These are phyloP conservation scores for Rhodotorula sp. DNA, from an alignment of 1,284 basidiomycete genomes.

Conservation along the genomic window DNA sequence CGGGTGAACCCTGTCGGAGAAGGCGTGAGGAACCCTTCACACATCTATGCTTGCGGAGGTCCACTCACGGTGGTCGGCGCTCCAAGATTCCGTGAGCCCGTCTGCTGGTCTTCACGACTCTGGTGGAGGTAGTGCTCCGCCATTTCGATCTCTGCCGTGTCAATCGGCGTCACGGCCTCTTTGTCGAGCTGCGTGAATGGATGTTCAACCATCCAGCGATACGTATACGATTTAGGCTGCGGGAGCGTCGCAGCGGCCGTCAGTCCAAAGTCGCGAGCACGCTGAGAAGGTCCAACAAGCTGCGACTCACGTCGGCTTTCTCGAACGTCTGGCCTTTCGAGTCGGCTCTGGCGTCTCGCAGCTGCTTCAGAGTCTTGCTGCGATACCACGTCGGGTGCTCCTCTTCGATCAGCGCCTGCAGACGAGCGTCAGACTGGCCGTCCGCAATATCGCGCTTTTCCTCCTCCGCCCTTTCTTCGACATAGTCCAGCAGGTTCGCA, in stretches of 20 bases:
- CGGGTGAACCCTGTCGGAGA: too few species aligned
- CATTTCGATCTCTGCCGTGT: conserved; percentile 7
- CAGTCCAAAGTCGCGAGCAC: not conserved
- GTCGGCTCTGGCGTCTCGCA: conserved; percentile 6
- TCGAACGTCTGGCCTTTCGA: not conserved
- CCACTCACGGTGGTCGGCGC: too few species aligned
- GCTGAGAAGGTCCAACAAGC: not conserved
- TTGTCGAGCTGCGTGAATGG: conserved; percentile 24
- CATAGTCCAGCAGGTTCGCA: conserved; percentile 19
- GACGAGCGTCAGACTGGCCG: not conserved
- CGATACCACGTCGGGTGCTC: conserved; percentile 5
- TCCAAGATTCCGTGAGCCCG: not conserved
- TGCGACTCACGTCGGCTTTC: conserved; percentile 8
- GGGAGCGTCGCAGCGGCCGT: too few species aligned
- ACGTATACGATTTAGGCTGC: conserved; percentile 1
- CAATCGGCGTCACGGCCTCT: conserved; percentile 8
- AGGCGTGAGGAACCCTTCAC: too few species aligned
- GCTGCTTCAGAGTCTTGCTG: not conserved
- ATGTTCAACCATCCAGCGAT: conserved; percentile 7
- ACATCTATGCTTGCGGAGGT: too few species aligned
- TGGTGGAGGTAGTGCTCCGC: too few species aligned
- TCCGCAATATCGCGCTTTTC: not conserved
- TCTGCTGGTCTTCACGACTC: not conserved
- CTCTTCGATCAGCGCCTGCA: conserved; percentile 7
- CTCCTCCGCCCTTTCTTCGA: conserved; percentile 18